Conservation (phyloP, 2,329 filamentous ascomycete genomes). For the Sarocladium brachiariae region DNA sequence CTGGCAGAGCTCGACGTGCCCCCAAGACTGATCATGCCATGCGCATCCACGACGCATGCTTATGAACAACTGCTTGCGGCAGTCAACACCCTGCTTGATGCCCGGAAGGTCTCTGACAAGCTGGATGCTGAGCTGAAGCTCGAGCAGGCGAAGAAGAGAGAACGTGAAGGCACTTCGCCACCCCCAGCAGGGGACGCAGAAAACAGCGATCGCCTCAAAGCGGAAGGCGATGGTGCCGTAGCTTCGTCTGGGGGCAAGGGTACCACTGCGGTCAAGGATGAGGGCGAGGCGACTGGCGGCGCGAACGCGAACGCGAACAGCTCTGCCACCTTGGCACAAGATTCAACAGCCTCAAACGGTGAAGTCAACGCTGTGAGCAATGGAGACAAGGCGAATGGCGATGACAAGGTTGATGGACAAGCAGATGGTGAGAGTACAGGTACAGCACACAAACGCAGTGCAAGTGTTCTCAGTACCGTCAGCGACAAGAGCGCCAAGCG, state of each 20-base stretch:
- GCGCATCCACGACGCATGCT: conserved; percentile 59
- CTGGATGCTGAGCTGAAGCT: conserved; percentile 63
- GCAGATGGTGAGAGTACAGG: conserved; percentile 12
- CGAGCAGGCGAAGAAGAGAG: conserved; percentile 49
- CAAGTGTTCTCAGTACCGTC: conserved; percentile 66
- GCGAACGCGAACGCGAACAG: conserved; percentile 17
- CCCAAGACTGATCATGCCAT: conserved; percentile 65
- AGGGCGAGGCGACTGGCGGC: conserved; percentile 13
- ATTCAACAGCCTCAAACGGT: not conserved
- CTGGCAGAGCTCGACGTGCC: conserved; percentile 67
- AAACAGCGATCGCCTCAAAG: conserved; percentile 10
- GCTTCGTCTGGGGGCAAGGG: conserved; percentile 2
- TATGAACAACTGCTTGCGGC: conserved; percentile 66
- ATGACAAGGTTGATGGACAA: conserved; percentile 14
- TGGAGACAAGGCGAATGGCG: no score
- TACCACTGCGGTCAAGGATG: conserved; percentile 11
- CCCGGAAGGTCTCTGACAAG: conserved; percentile 69
- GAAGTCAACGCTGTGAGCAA: conserved; percentile 12
- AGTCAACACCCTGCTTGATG: conserved; percentile 63
- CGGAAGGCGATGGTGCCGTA: conserved; percentile 11
- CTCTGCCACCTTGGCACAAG: not conserved
- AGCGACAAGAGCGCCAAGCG: conserved; percentile 59
- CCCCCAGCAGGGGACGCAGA: conserved; percentile 32
- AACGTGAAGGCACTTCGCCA: conserved; percentile 17
- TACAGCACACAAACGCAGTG: conserved; percentile 66